Percentiles rank a stretch among this genome's conserved stretches.
Conservation (phyloP, 2,329 filamentous ascomycete species). For the Domatiomyces catenatus region DNA sequence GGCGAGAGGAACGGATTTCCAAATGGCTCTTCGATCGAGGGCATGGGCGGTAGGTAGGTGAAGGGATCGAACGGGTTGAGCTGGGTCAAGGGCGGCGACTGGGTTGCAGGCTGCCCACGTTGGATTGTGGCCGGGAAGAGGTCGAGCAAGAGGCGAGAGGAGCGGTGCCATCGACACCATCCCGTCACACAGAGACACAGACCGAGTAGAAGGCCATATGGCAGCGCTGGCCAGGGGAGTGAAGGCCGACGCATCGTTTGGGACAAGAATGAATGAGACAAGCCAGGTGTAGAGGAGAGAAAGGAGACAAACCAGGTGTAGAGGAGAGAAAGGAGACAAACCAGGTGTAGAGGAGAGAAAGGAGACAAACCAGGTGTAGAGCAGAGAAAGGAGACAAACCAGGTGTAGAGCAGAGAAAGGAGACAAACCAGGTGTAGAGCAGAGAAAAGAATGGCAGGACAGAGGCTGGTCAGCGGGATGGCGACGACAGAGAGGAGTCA, state of each 20-base stretch:
- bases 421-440: too few species aligned
- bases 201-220: not conserved
- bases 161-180: not conserved
- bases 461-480: not conserved
- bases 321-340: not conserved
- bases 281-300: not conserved
- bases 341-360: too few species aligned
- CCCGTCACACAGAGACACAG: not conserved
- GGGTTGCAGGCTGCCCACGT: not conserved
- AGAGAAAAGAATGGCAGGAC: too few species aligned
- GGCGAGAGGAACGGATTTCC: slow-evolving; percentile 11
- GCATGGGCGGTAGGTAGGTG: not conserved
- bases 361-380: too few species aligned
- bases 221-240: not conserved
- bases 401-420: too few species aligned
- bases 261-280: not conserved
- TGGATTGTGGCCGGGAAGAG: not conserved
- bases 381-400: not conserved
- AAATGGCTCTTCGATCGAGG: not conserved
- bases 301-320: too few species aligned
- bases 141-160: not conserved
- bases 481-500: not conserved
- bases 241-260: not conserved
- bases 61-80: not conserved
- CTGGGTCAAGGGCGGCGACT: not conserved